Evolutionary conservation across 2,329 filamentous ascomycete genomes (phyloP).

Genomic region (Paraconiothyrium brasiliense): DNA sequence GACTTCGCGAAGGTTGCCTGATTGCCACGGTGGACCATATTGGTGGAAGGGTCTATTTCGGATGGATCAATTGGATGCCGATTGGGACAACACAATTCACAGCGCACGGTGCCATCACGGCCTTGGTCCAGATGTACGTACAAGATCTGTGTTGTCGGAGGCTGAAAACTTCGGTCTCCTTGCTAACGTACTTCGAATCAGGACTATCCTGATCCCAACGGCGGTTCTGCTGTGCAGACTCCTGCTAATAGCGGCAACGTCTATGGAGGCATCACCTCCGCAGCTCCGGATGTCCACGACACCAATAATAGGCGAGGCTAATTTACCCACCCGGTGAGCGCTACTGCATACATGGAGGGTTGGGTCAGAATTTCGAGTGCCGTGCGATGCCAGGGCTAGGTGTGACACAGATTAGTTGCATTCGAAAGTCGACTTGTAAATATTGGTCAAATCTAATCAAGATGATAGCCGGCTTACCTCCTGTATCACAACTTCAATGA

Average conservation of each 20-base stretch:
- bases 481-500: background rate
- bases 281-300: too few species aligned
- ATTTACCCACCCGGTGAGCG: background rate
- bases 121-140: background rate
- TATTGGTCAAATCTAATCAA: background rate
- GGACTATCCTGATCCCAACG: background rate
- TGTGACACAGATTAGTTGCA: background rate
- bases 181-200: background rate
- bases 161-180: too few species aligned
- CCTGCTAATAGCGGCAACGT: too few species aligned
- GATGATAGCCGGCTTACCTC: background rate
- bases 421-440: background rate
- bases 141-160: background rate
- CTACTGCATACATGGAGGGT: background rate
- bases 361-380: background rate
- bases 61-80: background rate
- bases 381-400: background rate
- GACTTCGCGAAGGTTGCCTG: background rate
- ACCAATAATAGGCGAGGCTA: background rate
- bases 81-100: background rate
- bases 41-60: background rate
- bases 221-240: too few species aligned
- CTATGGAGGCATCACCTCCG: too few species aligned
- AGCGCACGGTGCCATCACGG: conserved; percentile 5
- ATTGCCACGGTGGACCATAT: background rate